phyloP scores from a whole-genome alignment of 2,329 filamentous ascomycete genomes.

The Penicillium capsulatum region DNA sequence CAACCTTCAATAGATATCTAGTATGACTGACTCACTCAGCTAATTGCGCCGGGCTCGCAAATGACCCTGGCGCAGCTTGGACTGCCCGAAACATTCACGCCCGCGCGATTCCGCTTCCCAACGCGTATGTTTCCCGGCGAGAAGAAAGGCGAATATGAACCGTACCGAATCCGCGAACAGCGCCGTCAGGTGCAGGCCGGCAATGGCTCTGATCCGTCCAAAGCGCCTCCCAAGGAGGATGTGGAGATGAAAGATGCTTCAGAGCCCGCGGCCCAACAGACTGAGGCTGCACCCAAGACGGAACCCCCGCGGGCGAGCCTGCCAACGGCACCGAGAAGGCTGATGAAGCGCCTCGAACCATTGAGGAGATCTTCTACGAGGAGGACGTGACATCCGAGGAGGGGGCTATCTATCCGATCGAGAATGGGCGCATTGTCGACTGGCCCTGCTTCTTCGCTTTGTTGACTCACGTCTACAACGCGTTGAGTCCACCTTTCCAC shows the following conservation, averaged over 20 bases:
- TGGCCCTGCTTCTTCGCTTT: constrained; percentile 93
- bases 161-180: constrained; percentile 67
- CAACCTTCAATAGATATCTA: not conserved
- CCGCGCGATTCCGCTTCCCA: constrained; percentile 76
- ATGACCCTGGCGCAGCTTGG: constrained; percentile 89
- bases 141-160: constrained; percentile 74
- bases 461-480: constrained; percentile 84
- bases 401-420: constrained; percentile 82
- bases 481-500: constrained; percentile 86
- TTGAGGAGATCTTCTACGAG: constrained; percentile 63
- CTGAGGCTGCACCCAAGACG: constrained; percentile 9
- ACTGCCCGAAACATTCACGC: constrained; percentile 83
- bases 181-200: constrained; percentile 26
- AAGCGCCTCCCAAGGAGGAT: constrained; percentile 38
- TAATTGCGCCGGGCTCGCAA: constrained; percentile 67
- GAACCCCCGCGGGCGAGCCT: constrained; percentile 22
- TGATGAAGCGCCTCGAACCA: constrained; percentile 30
- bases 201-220: constrained; percentile 29
- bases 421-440: constrained; percentile 75
- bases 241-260: constrained; percentile 46
- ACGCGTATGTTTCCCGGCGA: constrained; percentile 87
- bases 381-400: constrained; percentile 85
- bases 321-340: constrained; percentile 22
- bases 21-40: constrained; percentile 27
- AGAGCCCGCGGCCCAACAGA: constrained; percentile 19